Conservation (phyloP, 176 grass and related monocot genomes). For the Cenchrus fungigraminus region DNA sequence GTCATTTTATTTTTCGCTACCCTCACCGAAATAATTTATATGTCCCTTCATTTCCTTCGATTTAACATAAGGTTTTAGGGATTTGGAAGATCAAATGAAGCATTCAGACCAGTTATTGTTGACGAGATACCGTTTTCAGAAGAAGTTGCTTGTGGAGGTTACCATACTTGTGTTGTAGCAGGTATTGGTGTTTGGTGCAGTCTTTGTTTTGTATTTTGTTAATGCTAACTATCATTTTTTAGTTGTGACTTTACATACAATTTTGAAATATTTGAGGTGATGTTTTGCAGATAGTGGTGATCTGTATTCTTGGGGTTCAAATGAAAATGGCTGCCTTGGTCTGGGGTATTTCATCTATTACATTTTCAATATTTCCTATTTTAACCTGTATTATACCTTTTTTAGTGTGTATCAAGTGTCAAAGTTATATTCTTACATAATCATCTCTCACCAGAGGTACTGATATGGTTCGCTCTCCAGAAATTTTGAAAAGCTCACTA, state of each 20-base stretch:
- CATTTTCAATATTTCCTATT: conserved; percentile 25
- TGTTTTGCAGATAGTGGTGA: conserved; percentile 68
- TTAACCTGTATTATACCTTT: conserved; percentile 24
- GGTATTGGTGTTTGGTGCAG: conserved; percentile 47
- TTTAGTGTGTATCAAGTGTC: not conserved
- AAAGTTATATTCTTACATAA: conserved; percentile 35
- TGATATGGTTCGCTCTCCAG: conserved; percentile 65
- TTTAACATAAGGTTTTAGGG: conserved; percentile 54
- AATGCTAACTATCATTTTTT: not conserved
- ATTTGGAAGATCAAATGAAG: conserved; percentile 76
- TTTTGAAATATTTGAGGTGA: conserved; percentile 5
- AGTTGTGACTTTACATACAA: not conserved
- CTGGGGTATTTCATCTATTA: conserved; percentile 75
- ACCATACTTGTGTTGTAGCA: conserved; percentile 88
- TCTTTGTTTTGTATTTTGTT: conserved; percentile 12
- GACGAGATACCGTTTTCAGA: conserved; percentile 71
- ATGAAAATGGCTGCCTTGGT: conserved; percentile 99
- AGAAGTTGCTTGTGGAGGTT: conserved; percentile 94
- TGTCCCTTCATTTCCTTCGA: conserved; percentile 34
- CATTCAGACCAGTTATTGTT: conserved; percentile 63
- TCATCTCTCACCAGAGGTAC: conserved; percentile 59
- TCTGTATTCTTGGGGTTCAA: conserved; percentile 91
- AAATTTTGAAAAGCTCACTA: conserved; percentile 67
- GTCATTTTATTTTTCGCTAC: not conserved
- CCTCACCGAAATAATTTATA: conserved; percentile 16